phyloP scores from a whole-genome alignment of 805 yeast genomes.

The Metschnikowia reukaufii region DNA sequence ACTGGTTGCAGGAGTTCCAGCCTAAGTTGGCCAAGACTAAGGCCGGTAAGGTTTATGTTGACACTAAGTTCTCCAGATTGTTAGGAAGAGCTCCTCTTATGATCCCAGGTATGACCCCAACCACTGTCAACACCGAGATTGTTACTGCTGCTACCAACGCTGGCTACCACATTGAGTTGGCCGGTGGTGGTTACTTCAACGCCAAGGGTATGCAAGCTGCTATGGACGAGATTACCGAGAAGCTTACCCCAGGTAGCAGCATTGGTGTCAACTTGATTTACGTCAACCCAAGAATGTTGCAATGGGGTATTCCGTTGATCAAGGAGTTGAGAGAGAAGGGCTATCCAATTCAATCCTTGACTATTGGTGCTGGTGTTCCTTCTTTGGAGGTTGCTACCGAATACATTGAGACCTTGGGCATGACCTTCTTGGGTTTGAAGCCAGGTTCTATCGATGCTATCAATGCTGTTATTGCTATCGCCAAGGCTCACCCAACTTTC shows the following conservation, averaged over 20 bases:
- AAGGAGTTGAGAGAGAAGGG: constrained; percentile 86
- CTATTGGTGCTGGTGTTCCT: constrained; percentile 99
- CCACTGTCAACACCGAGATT: constrained; percentile 92
- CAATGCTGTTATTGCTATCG: constrained; percentile 80
- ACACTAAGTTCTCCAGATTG: constrained; percentile 90
- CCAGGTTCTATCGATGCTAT: constrained; percentile 97
- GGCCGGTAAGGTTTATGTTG: constrained; percentile 73
- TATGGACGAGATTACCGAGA: constrained; percentile 64
- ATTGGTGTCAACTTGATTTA: constrained; percentile 90
- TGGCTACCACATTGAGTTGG: constrained; percentile 96
- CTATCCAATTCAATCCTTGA: constrained; percentile 91
- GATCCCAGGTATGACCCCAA: constrained; percentile 99
- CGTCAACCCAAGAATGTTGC: constrained; percentile 96
- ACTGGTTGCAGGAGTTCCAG: constrained; percentile 87
- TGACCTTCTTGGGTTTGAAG: constrained; percentile 92
- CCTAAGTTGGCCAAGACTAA: constrained; percentile 80
- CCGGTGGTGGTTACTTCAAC: constrained; percentile 97
- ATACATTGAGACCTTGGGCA: constrained; percentile 87
- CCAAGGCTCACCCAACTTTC: constrained; percentile 93
- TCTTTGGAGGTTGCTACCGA: constrained; percentile 96
- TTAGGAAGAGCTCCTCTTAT: constrained; percentile 93
- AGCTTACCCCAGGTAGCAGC: constrained; percentile 81
- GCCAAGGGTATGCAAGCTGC: constrained; percentile 73
- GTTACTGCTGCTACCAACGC: constrained; percentile 93
- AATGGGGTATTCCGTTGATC: constrained; percentile 98